A percentile compares a stretch with the other conserved stretches of the same genome.
These are phyloP conservation scores for Neobulgaria alba DNA, from an alignment of 2,329 filamentous ascomycete species.

Conservation along the genomic window DNA sequence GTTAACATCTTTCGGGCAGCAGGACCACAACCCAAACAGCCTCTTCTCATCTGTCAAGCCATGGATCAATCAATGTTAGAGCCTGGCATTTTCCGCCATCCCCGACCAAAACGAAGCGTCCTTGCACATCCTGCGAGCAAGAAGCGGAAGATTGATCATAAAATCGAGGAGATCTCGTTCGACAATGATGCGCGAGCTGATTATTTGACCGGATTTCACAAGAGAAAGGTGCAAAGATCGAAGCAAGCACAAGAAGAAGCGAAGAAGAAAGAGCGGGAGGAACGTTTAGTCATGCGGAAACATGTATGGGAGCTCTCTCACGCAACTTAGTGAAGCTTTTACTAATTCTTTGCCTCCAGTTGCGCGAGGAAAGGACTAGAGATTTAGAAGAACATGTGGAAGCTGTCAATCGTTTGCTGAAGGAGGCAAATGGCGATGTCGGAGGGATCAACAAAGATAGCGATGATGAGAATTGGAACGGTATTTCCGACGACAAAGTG, in stretches of 20 bases:
- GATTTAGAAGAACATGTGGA: slow-evolving; percentile 77
- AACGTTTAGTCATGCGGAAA: slow-evolving; percentile 64
- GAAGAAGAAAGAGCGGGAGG: slow-evolving; percentile 66
- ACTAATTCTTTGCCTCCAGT: slow-evolving; percentile 39
- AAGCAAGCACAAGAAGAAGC: slow-evolving; percentile 81
- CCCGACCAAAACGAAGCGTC: slow-evolving; percentile 47
- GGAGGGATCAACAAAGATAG: slow-evolving; percentile 36
- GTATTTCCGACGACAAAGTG: slow-evolving; percentile 45
- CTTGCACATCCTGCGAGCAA: slow-evolving; percentile 56
- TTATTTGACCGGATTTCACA: slow-evolving; percentile 93
- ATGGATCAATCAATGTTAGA: slow-evolving; percentile 8
- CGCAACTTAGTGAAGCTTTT: too few relatives aligned
- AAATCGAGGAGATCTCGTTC: slow-evolving; percentile 76
- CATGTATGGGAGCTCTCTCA: slow-evolving; percentile 52
- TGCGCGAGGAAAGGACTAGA: slow-evolving; percentile 72
- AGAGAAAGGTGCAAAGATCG: slow-evolving; percentile 78
- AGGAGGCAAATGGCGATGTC: slow-evolving; percentile 31
- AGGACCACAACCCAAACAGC: too few relatives aligned
- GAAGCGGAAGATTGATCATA: slow-evolving; percentile 48
- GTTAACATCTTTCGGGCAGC: not conserved
- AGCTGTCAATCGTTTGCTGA: slow-evolving; percentile 52
- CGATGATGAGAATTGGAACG: slow-evolving; percentile 54
- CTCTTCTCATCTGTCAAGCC: not conserved
- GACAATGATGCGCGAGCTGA: slow-evolving; percentile 72
- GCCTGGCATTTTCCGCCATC: slow-evolving; percentile 43